These are phyloP conservation scores for Podila verticillata DNA, from an alignment of 192 early-diverging fungal species.

Conservation along the genomic window DNA sequence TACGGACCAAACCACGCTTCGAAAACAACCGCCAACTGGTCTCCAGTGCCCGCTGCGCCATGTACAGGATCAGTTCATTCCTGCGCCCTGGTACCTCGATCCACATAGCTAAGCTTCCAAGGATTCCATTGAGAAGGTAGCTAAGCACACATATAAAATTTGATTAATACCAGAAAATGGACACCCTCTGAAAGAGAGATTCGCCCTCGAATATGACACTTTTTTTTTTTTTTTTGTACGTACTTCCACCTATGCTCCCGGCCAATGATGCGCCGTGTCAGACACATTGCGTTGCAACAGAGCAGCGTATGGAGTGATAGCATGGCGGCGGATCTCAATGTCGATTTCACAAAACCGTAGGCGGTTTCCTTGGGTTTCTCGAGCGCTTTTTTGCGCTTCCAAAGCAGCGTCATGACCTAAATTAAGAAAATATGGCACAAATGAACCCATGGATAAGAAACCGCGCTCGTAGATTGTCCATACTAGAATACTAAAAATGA, in stretches of 20 bases:
- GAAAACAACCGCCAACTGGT: constrained; percentile 69
- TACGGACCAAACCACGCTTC: constrained; percentile 63
- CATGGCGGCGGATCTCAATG: constrained; percentile 67
- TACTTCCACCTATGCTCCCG: constrained; percentile 43
- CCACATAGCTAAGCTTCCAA: constrained; percentile 65
- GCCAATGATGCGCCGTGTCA: constrained; percentile 55
- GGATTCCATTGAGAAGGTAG: constrained; percentile 58
- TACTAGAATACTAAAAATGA: too few relatives aligned
- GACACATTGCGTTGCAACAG: constrained; percentile 62
- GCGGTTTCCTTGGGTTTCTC: constrained; percentile 52
- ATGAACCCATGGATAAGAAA: too few relatives aligned
- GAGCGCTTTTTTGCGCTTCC: constrained; percentile 40
- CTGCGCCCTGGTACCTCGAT: constrained; percentile 70
- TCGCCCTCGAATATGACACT: too few relatives aligned
- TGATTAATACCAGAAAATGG: too few relatives aligned
- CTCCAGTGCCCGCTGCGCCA: constrained; percentile 81
- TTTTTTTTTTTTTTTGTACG: too few relatives aligned
- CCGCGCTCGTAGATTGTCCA: too few relatives aligned
- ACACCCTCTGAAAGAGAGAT: too few relatives aligned
- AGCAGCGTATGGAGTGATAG: constrained; percentile 60
- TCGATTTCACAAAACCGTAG: constrained; percentile 60
- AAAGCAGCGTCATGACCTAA: constrained; percentile 57
- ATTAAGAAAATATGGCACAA: too few relatives aligned
- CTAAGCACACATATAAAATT: too few relatives aligned
- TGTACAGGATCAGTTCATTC: constrained; percentile 86